Base-by-base conservation (phyloP, 1,284 basidiomycete genomes). In the Irpex sp. region DNA sequence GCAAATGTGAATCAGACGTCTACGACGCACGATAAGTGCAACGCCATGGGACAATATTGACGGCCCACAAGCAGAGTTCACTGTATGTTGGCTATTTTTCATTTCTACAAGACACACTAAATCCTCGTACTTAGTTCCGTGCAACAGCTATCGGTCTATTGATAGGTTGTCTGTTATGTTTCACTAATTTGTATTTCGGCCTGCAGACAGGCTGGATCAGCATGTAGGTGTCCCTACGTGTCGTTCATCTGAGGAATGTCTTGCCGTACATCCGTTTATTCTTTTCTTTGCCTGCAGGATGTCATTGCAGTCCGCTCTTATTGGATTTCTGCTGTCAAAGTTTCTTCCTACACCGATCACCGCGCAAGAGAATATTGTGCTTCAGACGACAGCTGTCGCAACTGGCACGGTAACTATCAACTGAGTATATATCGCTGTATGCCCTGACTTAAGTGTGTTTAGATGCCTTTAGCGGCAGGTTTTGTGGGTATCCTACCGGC, bases 401-500 rank as follows among this genome's bases (percentile, higher is more conserved):
- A 96, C 93, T 8, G 91, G 91, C 54, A 92, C 89, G 2, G 82
- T 85, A 65, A n/a, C 8, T 36, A 21, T 62, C 8, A 1, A 49
- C 15, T 44, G 44, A 17, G 15, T 38, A 38, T 31, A 5, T n/a
- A 21, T 7, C 34, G 40, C 15, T 44, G 7, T 61, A 3, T 34
- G n/a, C 31, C 9, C 34, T 17, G 19, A 59, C 38, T 38, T 8
- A 3, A n/a, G 31, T 15, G 70, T 52, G 26, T 13, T 21, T 61
- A 79, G 77, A 94, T 97, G 89, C 95, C 96, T 9, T 82, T 98
- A 19, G 93, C 95, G 5, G 96, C 96, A 3, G 96, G 96, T 0
- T 92, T 98, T 68, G 95, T 98, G 8, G 96, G 96, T 17, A 96
- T 98, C 65, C 83, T 98, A 21, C 96, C 96, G 1, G 96, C 96